Conservation (phyloP, 2,329 filamentous ascomycete genomes). For the Diaporthe sp. region DNA sequence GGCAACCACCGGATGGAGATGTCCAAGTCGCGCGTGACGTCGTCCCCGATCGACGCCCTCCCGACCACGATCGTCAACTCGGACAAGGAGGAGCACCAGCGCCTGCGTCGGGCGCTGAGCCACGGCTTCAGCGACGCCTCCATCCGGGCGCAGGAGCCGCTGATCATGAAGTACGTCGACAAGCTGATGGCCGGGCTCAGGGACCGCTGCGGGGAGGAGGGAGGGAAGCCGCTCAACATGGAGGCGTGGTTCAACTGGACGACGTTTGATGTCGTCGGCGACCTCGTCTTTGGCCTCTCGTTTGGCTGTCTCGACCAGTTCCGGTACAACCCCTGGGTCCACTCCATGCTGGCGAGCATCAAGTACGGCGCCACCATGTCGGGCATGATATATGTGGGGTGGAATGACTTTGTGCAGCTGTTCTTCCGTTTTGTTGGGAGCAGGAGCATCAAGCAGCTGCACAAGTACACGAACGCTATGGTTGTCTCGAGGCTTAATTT, state of each 20-base stretch:
- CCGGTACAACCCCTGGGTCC: conserved; percentile 37
- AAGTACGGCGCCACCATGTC: conserved; percentile 18
- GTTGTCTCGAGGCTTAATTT: conserved; percentile 19
- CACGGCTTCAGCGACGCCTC: conserved; percentile 36
- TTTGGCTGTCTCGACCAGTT: conserved; percentile 38
- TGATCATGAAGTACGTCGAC: conserved; percentile 36
- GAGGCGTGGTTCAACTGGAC: conserved; percentile 38
- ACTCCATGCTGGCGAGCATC: conserved; percentile 34
- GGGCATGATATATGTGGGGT: background rate
- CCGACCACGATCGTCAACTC: background rate
- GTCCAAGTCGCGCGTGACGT: conserved; percentile 19
- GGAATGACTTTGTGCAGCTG: background rate
- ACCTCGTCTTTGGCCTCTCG: conserved; percentile 35
- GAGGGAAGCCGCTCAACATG: conserved; percentile 23
- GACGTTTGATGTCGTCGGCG: conserved; percentile 37
- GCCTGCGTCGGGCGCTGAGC: conserved; percentile 21
- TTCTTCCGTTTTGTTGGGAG: conserved; percentile 15
- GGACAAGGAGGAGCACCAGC: conserved; percentile 33
- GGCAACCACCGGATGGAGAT: conserved; percentile 7
- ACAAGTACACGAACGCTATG: background rate
- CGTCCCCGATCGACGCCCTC: background rate
- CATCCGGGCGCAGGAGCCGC: conserved; percentile 34
- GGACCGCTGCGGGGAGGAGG: conserved; percentile 18
- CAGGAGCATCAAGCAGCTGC: conserved; percentile 4
- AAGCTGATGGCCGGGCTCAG: conserved; percentile 24